Evolutionary conservation across 2,329 filamentous ascomycete species (phyloP), one percentile per base, ranked within the genome.

Genomic region (Colletotrichum sp.): DNA sequence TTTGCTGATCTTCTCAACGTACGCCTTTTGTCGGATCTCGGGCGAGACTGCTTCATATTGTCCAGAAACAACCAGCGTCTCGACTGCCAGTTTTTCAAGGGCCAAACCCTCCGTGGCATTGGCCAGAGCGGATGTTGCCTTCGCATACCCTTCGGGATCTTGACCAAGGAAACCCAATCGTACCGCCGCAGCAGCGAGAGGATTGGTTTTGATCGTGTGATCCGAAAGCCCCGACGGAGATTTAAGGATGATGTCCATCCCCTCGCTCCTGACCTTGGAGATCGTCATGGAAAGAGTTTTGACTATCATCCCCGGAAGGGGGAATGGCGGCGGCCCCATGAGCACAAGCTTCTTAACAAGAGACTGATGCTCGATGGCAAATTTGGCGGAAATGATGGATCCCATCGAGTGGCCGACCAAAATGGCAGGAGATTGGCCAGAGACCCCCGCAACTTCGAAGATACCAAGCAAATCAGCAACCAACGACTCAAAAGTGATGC

Each of bases 111-210:
- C 77, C 3, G 79, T 80, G 1, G 85, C 85, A 6, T 81, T 81
- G 5, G 87, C 89, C 34, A 91, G 82, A 4, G 89, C 89, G 32
- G 82, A 82, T 57, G 88, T 89, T 0, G 85, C 89, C 76, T 91
- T 92, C 2, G 90, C 90, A 79, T 91, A 92, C 2, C 87, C 87
- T 76, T 92, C 89, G 0, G 87, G 83, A 77, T 90, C 86, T 76
- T 90, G 88, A 0, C 83, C 80, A 0, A 90, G 80, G 3, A 92
- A 80, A 7, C 85, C 87, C 30, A 87, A 78, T 8, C 86, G 80
- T 10, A 87, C 81, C 0, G 88, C 87, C 3, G 85, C 80, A 12
- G 86, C 74, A 3, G 85, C 86, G 2, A 90, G 71, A 0, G 84
- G 83, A n/a, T 86, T 87, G 0, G 79, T 77, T 1, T 76, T 70